A percentile compares a stretch with the other conserved stretches of the same genome.
These are phyloP conservation scores for Irpex rosettiformis DNA, from an alignment of 1,284 basidiomycete genomes.

Conservation along the genomic window DNA sequence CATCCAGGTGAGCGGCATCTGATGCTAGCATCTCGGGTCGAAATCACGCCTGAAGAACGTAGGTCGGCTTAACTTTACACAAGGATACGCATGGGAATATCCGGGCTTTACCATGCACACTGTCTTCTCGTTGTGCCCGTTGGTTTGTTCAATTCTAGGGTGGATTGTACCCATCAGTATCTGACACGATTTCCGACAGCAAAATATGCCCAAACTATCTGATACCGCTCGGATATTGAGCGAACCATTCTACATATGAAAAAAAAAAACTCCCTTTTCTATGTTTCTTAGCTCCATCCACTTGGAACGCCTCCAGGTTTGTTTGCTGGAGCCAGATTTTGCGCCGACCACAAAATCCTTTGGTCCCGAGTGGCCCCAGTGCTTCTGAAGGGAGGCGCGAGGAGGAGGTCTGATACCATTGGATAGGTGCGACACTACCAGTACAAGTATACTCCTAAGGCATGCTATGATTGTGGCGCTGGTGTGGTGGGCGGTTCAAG, in stretches of 20 bases:
- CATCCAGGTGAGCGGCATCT: neutral
- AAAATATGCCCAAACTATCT: neutral
- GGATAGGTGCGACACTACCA: neutral
- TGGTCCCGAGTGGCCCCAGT: neutral
- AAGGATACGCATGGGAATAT: neutral
- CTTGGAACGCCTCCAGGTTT: neutral
- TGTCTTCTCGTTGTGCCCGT: neutral
- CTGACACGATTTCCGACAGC: neutral
- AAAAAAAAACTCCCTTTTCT: no score
- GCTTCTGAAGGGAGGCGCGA: neutral
- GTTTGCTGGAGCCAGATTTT: neutral
- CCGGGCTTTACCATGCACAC: neutral
- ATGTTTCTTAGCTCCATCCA: neutral
- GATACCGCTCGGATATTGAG: neutral
- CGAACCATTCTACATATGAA: neutral
- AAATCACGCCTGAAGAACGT: neutral
- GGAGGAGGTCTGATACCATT: neutral
- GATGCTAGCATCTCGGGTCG: neutral
- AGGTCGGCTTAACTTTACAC: neutral
- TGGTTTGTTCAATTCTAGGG: neutral
- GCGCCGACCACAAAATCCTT: neutral
- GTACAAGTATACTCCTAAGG: neutral
- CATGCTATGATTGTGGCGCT: slow-evolving; percentile 1
- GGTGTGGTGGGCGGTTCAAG: neutral
- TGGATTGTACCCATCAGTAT: neutral